Evolutionary conservation across 2,329 filamentous ascomycete species (phyloP).

Genomic region (Diaporthe citri): DNA sequence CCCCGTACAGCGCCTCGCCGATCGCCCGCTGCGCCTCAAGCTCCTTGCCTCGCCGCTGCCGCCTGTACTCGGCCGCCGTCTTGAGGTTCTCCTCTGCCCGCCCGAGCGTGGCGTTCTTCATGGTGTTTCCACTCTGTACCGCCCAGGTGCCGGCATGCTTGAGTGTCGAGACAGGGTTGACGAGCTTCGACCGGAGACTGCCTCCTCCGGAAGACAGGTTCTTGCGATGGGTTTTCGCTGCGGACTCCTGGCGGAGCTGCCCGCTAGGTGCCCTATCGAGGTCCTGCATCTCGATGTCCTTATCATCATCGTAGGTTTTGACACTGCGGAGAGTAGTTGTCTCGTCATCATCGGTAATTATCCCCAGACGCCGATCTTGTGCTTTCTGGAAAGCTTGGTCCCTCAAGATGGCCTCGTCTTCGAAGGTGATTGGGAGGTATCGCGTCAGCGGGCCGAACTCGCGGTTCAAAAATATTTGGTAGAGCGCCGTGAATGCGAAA

Average conservation of each 20-base stretch:
- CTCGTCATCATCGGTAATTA: slow-evolving; percentile 58
- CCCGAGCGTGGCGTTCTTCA: slow-evolving; percentile 60
- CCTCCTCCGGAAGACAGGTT: slow-evolving; percentile 36
- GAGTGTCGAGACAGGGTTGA: slow-evolving; percentile 48
- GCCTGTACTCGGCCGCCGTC: slow-evolving; percentile 62
- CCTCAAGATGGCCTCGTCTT: slow-evolving; percentile 92
- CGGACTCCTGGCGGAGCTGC: neutral
- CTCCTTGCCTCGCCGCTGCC: slow-evolving; percentile 67
- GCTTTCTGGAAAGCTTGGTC: slow-evolving; percentile 89
- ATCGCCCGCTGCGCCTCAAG: slow-evolving; percentile 80
- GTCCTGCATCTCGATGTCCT: slow-evolving; percentile 54
- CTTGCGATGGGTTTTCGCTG: slow-evolving; percentile 35
- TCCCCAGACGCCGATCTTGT: slow-evolving; percentile 77
- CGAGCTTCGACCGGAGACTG: slow-evolving; percentile 34
- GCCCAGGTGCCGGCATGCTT: slow-evolving; percentile 63
- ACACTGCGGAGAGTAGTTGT: slow-evolving; percentile 45
- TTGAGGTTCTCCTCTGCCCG: slow-evolving; percentile 55
- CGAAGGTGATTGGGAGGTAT: slow-evolving; percentile 93
- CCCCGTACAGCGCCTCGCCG: slow-evolving; percentile 85
- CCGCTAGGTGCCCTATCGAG: slow-evolving; percentile 38
- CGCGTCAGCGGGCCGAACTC: slow-evolving; percentile 88
- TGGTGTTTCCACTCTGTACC: slow-evolving; percentile 61
- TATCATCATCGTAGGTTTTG: slow-evolving; percentile 38
- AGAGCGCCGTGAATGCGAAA: slow-evolving; percentile 77
- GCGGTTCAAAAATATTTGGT: slow-evolving; percentile 83